Evolutionary conservation across 2,329 filamentous ascomycete genomes (phyloP), one percentile per base, ranked within the genome.

Genomic region (Colletotrichum tanaceti): DNA sequence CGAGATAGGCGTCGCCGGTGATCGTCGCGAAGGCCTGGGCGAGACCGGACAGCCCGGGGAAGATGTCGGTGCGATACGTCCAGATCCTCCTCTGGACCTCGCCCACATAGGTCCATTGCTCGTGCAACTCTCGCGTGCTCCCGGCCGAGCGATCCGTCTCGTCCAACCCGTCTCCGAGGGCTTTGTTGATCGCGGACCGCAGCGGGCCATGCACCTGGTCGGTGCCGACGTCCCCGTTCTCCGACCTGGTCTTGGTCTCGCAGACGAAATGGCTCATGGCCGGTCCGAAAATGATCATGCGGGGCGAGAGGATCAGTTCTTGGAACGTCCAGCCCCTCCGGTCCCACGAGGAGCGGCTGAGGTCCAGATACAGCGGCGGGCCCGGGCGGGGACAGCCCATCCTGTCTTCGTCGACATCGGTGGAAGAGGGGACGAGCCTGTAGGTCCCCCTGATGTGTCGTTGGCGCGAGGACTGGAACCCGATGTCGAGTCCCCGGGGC

Each of bases 241-340:
- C 60, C 1, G 60, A 63, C 10, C n/a, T 47, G 4, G 39, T 14
- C 5, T 9, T 38, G 5, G 32, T 57, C 5, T 63, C 60, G 28
- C 60, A 57, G 11, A 28, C 50, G 10, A 63, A 55, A 20, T 63
- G 50, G 38, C 28, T 39, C n/a, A 63, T 2, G 1, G n/a, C 32
- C 7, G 60, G 32, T 14, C 50, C 60, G 11, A 63, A 18, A 2
- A 63, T 46, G 10, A 63, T 28, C n/a, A 57, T 18, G 5, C 60
- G 28, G 1, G 41, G n/a, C 2, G 60, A 55, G 14, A 55, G 32
- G 9, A 63, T n/a, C 38, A 46, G 20, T 20, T 63, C 60, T 24
- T 63, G 60, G 4, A 57, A 63, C 2, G 60, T 63, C 41, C 60
- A 63, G n/a, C 49, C 49, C 22, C 60, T 39, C 2, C 18, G n/a